These are phyloP conservation scores for Fusarium sp. DNA, from an alignment of 2,329 filamentous ascomycete genomes.

Conservation along the genomic window DNA sequence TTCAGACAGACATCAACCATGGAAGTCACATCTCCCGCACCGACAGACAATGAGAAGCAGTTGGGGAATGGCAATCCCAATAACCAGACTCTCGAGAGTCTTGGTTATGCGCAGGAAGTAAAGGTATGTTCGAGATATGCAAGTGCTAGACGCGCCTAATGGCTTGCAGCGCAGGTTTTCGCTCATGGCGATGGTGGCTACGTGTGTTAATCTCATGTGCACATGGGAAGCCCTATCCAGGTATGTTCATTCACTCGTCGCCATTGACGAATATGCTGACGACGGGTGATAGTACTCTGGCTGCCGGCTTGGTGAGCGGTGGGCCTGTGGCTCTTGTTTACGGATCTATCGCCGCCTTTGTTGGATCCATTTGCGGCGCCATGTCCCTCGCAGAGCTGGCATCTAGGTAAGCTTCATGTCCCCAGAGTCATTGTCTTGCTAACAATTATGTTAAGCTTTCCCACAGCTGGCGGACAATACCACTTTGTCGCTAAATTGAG, in stretches of 20 bases:
- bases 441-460: background rate
- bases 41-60: conserved; percentile 1
- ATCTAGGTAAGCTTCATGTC: background rate
- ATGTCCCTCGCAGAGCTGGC: conserved; percentile 36
- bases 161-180: conserved; percentile 30
- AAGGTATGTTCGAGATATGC: background rate
- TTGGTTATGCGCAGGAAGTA: background rate
- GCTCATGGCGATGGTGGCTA: conserved; percentile 17
- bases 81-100: conserved; percentile 2
- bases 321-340: conserved; percentile 33
- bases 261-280: background rate
- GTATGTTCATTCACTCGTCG: background rate
- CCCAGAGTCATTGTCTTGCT: background rate
- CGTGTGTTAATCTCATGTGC: conserved; percentile 27
- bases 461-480: conserved; percentile 34
- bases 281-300: conserved; percentile 13
- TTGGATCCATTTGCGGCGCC: conserved; percentile 30
- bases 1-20: background rate
- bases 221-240: conserved; percentile 40
- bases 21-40: background rate
- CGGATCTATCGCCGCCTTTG: conserved; percentile 14
- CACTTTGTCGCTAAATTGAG: conserved; percentile 30
- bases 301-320: conserved; percentile 26
- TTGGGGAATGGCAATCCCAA: background rate
- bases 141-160: background rate